Conservation (phyloP, 2,329 filamentous ascomycete genomes). For the Paecilomyces dactylethromorphus region DNA sequence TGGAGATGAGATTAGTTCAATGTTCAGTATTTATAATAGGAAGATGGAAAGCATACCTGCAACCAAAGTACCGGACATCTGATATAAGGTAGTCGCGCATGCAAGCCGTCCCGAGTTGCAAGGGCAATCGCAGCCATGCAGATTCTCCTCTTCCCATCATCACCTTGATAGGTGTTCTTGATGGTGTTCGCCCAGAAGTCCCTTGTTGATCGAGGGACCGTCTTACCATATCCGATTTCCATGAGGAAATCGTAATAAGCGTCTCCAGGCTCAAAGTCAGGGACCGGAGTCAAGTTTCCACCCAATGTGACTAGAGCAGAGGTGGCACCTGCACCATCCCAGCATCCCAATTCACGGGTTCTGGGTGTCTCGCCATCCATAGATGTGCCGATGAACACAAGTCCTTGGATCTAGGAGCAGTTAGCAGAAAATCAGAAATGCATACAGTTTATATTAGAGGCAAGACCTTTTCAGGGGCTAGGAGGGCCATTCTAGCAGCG, state of each 20-base stretch:
- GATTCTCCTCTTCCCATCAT: conserved; percentile 37
- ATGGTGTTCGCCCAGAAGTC: conserved; percentile 37
- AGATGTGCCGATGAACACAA: conserved; percentile 43
- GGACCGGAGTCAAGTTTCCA: conserved; percentile 26
- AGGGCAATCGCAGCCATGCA: conserved; percentile 43
- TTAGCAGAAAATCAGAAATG: background rate
- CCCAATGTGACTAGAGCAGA: conserved; percentile 28
- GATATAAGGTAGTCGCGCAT: conserved; percentile 36
- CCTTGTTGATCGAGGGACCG: conserved; percentile 21
- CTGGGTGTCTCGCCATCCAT: conserved; percentile 39
- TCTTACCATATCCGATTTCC: conserved; percentile 38
- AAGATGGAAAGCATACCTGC: conserved; percentile 32
- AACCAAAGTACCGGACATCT: conserved; percentile 44
- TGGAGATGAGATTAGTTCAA: conserved; percentile 24
- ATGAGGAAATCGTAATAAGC: conserved; percentile 39
- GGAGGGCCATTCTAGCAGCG: conserved; percentile 41
- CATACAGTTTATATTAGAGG: background rate
- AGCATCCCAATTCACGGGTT: conserved; percentile 39
- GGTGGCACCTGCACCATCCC: conserved; percentile 30
- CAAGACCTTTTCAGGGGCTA: conserved; percentile 37
- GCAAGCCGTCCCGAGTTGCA: conserved; percentile 39
- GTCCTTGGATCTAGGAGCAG: conserved; percentile 35
- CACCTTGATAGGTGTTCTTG: conserved; percentile 37
- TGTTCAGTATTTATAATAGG: conserved; percentile 33
- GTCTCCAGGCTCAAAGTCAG: conserved; percentile 32